phyloP scores from a whole-genome alignment of 768 basidiomycete genomes.

The Tricholoma flavovirens region DNA sequence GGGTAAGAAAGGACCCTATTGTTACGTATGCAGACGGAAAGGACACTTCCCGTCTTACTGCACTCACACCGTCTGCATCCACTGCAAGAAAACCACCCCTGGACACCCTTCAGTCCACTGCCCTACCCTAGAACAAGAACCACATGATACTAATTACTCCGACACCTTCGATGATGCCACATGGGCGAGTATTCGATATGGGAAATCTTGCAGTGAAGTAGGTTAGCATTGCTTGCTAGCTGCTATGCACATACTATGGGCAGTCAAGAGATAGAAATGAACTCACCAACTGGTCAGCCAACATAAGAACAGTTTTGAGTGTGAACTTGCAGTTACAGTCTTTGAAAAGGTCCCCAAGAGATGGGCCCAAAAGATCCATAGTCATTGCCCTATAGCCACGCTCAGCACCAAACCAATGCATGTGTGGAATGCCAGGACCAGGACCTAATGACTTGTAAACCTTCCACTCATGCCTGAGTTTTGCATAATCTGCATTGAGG shows the following conservation, averaged over 20 bases:
- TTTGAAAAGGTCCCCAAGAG: conserved; percentile 59
- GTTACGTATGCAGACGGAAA: no score
- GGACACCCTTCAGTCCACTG: no score
- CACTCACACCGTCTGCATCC: no score
- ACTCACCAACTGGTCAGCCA: conserved; percentile 92
- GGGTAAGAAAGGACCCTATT: no score
- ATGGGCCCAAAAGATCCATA: conserved; percentile 65
- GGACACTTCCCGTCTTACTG: no score
- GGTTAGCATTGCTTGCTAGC: conserved; percentile 12
- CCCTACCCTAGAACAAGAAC: no score
- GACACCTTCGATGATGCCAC: no score
- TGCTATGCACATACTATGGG: conserved; percentile 12
- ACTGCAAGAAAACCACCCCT: no score
- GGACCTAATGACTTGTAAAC: conserved; percentile 70
- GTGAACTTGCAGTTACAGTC: conserved; percentile 69
- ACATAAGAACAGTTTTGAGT: conserved; percentile 91
- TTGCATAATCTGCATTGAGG: conserved; percentile 54
- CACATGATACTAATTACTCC: no score
- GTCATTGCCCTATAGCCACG: conserved; percentile 48
- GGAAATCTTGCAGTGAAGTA: conserved; percentile 70
- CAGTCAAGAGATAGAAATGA: conserved; percentile 12
- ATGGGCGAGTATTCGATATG: conserved; percentile 98
- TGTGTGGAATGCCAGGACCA: conserved; percentile 67
- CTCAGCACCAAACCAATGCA: conserved; percentile 62
- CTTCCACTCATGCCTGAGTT: conserved; percentile 71